Conservation (phyloP, 2,329 filamentous ascomycete genomes). For the Clarireedia paspali region DNA sequence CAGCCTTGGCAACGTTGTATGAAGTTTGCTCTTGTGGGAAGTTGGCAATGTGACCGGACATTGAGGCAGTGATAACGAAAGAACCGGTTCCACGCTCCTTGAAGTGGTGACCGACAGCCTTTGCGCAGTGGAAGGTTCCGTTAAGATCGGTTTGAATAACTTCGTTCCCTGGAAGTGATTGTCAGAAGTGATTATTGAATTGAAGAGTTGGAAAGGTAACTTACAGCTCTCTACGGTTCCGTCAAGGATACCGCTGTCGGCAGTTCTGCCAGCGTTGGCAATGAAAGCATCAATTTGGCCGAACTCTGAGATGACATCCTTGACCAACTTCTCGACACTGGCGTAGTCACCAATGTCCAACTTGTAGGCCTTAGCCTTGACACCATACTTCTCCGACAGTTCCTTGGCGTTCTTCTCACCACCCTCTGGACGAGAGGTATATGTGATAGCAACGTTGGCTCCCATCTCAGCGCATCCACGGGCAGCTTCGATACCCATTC, state of each 20-base stretch:
- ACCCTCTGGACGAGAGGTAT: slow-evolving; percentile 51
- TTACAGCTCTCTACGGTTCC: slow-evolving; percentile 55
- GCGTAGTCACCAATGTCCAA: slow-evolving; percentile 50
- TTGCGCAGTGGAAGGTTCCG: slow-evolving; percentile 59
- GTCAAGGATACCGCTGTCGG: slow-evolving; percentile 60
- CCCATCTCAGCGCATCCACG: slow-evolving; percentile 58
- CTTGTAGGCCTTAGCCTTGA: slow-evolving; percentile 63
- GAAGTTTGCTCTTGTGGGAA: slow-evolving; percentile 56
- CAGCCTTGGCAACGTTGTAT: slow-evolving; percentile 61
- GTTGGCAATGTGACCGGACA: slow-evolving; percentile 47
- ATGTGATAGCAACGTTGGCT: slow-evolving; percentile 59
- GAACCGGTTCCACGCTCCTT: slow-evolving; percentile 56
- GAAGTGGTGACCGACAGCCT: slow-evolving; percentile 60
- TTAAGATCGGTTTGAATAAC: slow-evolving; percentile 61
- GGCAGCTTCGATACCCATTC: slow-evolving; percentile 61
- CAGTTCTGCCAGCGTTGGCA: slow-evolving; percentile 64
- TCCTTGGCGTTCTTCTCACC: slow-evolving; percentile 60
- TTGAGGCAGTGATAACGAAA: slow-evolving; percentile 60
- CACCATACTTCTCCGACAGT: slow-evolving; percentile 49
- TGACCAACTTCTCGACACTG: slow-evolving; percentile 43
- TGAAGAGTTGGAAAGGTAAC: neutral
- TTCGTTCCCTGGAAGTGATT: slow-evolving; percentile 33
- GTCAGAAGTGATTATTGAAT: neutral
- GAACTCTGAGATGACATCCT: slow-evolving; percentile 59
- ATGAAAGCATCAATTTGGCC: slow-evolving; percentile 61